Percentiles rank a stretch among this genome's conserved stretches.
These are phyloP conservation scores for Pseudofabraea citricarpa DNA, from an alignment of 2,329 filamentous ascomycete species.

Conservation along the genomic window DNA sequence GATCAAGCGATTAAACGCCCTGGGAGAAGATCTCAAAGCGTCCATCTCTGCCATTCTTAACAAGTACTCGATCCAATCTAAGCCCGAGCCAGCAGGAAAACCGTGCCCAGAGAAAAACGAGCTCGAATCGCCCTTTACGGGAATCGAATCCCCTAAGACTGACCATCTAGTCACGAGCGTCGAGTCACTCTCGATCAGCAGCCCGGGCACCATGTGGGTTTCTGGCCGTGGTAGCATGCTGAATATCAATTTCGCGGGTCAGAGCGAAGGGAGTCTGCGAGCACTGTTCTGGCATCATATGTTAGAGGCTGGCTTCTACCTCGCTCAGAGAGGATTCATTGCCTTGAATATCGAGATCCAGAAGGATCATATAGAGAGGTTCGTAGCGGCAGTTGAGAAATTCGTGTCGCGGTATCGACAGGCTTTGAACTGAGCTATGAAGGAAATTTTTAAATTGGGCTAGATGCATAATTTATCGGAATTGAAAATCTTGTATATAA, in stretches of 20 bases:
- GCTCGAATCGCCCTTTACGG: conserved; percentile 9
- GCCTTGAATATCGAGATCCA: conserved; percentile 15
- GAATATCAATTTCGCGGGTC: conserved; percentile 14
- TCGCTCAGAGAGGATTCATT: conserved; percentile 19
- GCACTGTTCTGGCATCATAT: conserved; percentile 19
- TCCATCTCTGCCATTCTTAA: conserved; percentile 7
- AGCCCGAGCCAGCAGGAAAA: neutral
- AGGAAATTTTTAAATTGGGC: no score
- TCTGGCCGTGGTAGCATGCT: conserved; percentile 17
- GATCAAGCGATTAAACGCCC: conserved; percentile 12
- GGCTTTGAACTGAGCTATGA: neutral
- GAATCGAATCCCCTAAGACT: conserved; percentile 1
- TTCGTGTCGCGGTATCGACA: neutral
- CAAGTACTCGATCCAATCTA: conserved; percentile 4
- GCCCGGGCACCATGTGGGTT: conserved; percentile 12
- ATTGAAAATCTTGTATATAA: no score
- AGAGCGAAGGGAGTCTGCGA: conserved; percentile 12
- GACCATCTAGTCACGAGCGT: neutral
- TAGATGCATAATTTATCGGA: no score
- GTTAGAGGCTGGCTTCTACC: conserved; percentile 16
- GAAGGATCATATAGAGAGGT: conserved; percentile 11
- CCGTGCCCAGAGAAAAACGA: conserved; percentile 3
- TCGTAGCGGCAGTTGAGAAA: conserved; percentile 2
- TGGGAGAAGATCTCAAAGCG: conserved; percentile 12
- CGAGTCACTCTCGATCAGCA: neutral